Base-by-base conservation (phyloP, 257 asterid genomes). In the Orobanche coerulescens region DNA sequence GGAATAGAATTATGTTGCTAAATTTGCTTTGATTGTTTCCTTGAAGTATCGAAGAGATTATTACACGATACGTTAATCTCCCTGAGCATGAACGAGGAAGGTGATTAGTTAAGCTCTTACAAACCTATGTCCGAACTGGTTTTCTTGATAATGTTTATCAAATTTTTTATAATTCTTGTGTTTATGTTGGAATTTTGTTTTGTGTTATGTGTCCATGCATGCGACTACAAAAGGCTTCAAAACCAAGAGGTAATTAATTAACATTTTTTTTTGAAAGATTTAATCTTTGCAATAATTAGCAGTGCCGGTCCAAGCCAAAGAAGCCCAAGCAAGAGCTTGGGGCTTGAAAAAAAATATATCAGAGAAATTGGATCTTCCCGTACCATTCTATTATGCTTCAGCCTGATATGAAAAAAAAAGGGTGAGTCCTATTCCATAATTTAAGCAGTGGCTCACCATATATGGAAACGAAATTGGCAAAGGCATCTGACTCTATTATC, bases 21-120 rank as follows among this genome's bases (percentile, higher is more conserved):
- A 48, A 8, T 0, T 19, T 11, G 43, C 2, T 39, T 44, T 31
- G 28, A 58, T 6, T 62, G 16, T 55, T 48, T 58, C 19, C 10
- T 2, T 71, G 62, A 9, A 92, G 98, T 73, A 80, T 88, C 22
- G 95, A 83, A 71, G 98, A 92, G 44, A 68, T 88, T 61, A 55
- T 92, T 70, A 65, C 74, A n/a, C 64, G 96, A 13, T 92, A 67
- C 66, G 75, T 88, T 55, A 82, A 86, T 78, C 89, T 88, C 4
- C 95, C 98, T 0, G 95, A 92, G 64, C 91, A 86, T 47, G 98
- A 92, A 36, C 76, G 97, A 56, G 97, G 88, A 61, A 75, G 94
- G 97, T 91, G 77, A 73, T 15, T 3, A 48, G 13, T 36, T 34
- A 34, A 36, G 9, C 9, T 7, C 10, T 5, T 3, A 36, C 13